These are phyloP conservation scores for Gleditsia sinensis DNA, from an alignment of 306 rosid genomes.

Conservation along the genomic window DNA sequence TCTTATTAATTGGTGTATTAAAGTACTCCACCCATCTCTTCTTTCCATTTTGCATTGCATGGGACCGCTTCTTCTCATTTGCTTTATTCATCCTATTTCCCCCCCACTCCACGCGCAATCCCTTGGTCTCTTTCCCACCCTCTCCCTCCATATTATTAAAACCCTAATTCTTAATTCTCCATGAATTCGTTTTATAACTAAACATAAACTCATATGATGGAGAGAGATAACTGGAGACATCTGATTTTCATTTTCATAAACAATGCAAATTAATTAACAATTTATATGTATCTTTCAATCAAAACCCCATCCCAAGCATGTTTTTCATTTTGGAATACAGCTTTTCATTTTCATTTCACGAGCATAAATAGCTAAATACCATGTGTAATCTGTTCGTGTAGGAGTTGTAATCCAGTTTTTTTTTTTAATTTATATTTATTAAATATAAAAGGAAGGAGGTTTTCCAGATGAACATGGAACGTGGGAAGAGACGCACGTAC, in stretches of 20 bases:
- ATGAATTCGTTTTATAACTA: too few relatives aligned
- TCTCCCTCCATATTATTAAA: neutral
- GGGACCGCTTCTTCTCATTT: slow-evolving; percentile 32
- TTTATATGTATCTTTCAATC: too few relatives aligned
- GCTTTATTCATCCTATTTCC: neutral
- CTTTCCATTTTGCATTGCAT: slow-evolving; percentile 23
- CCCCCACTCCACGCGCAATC: neutral
- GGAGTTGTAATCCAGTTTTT: slow-evolving; percentile 1
- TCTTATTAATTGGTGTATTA: slow-evolving; percentile 55
- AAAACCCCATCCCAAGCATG: neutral
- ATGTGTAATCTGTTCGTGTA: neutral
- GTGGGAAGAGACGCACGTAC: neutral
- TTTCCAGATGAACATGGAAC: neutral
- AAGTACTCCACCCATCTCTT: slow-evolving; percentile 60
- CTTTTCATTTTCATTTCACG: neutral
- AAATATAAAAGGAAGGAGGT: neutral
- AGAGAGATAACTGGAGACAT: too few relatives aligned
- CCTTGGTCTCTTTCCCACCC: neutral
- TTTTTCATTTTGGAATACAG: neutral
- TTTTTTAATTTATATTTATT: too few relatives aligned
- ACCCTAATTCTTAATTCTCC: too few relatives aligned
- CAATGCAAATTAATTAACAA: too few relatives aligned
- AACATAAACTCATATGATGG: too few relatives aligned
- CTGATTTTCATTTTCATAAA: neutral
- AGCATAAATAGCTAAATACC: neutral